Conservation (phyloP, 768 basidiomycete species). For the Tricholoma furcatifolium region DNA sequence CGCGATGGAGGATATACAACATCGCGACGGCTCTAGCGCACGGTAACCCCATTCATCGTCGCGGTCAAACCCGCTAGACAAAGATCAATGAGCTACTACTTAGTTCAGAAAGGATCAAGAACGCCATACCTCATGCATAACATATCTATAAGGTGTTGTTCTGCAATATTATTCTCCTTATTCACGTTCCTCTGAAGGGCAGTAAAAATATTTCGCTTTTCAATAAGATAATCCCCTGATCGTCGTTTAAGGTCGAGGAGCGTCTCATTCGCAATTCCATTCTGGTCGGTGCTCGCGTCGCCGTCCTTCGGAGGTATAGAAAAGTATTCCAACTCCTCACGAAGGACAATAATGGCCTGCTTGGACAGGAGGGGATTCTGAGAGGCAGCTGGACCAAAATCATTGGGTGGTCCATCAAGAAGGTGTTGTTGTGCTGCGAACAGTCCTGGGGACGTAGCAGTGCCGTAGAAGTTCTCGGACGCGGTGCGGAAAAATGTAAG, state of each 20-base stretch:
- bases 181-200: slow-evolving; percentile 98
- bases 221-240: slow-evolving; percentile 86
- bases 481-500: slow-evolving; percentile 89
- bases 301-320: slow-evolving; percentile 82
- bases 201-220: slow-evolving; percentile 91
- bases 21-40: slow-evolving; percentile 91
- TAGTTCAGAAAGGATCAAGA: not conserved
- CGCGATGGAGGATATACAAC: slow-evolving; percentile 98
- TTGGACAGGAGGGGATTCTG: slow-evolving; percentile 94
- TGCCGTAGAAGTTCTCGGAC: slow-evolving; percentile 91
- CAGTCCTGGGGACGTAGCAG: slow-evolving; percentile 66
- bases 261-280: slow-evolving; percentile 76
- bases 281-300: slow-evolving; percentile 63
- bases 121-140: slow-evolving; percentile 90
- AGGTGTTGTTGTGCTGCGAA: slow-evolving; percentile 79
- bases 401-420: slow-evolving; percentile 61
- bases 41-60: slow-evolving; percentile 99
- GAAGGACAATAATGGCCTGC: slow-evolving; percentile 97
- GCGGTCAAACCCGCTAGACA: slow-evolving; percentile 85
- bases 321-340: slow-evolving; percentile 98
- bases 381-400: slow-evolving; percentile 59
- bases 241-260: slow-evolving; percentile 80
- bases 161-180: slow-evolving; percentile 98
- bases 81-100: slow-evolving; percentile 7
- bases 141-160: slow-evolving; percentile 99